Conservation (phyloP, 345 rosid species). For the Rhodomyrtus tomentosa region DNA sequence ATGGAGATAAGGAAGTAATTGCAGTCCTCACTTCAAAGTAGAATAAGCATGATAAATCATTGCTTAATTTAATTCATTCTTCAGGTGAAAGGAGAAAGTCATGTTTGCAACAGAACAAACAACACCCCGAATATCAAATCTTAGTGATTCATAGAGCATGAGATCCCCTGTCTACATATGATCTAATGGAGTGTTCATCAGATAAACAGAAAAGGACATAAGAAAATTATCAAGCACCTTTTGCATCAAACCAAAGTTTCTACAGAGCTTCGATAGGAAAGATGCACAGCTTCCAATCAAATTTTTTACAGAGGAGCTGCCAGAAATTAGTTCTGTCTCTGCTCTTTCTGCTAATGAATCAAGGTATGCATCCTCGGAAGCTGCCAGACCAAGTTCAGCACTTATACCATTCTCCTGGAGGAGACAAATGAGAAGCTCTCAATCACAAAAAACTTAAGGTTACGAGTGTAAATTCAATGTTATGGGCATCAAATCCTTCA, state of each 20-base stretch:
- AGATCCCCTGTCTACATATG: neutral
- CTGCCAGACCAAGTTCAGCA: constrained; percentile 91
- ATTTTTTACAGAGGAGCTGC: constrained; percentile 46
- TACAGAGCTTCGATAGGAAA: constrained; percentile 83
- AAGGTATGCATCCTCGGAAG: constrained; percentile 82
- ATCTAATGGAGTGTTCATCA: neutral
- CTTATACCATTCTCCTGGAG: constrained; percentile 65
- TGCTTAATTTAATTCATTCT: neutral
- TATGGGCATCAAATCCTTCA: neutral
- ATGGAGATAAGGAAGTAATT: neutral
- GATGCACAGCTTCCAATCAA: constrained; percentile 73
- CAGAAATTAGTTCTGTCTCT: constrained; percentile 81
- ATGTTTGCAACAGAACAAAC: neutral
- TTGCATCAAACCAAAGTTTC: constrained; percentile 76
- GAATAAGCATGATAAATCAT: neutral
- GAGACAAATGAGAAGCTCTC: constrained; percentile 4
- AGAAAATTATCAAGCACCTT: constrained; percentile 32
- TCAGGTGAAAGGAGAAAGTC: neutral
- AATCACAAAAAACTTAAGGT: neutral
- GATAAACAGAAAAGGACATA: neutral
- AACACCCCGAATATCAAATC: neutral
- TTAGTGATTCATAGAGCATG: neutral
- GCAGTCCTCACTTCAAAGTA: neutral
- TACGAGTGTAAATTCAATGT: neutral
- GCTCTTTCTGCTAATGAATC: constrained; percentile 84